phyloP scores from a whole-genome alignment of 1,284 basidiomycete genomes.

The Bondarzewia mesenterica region DNA sequence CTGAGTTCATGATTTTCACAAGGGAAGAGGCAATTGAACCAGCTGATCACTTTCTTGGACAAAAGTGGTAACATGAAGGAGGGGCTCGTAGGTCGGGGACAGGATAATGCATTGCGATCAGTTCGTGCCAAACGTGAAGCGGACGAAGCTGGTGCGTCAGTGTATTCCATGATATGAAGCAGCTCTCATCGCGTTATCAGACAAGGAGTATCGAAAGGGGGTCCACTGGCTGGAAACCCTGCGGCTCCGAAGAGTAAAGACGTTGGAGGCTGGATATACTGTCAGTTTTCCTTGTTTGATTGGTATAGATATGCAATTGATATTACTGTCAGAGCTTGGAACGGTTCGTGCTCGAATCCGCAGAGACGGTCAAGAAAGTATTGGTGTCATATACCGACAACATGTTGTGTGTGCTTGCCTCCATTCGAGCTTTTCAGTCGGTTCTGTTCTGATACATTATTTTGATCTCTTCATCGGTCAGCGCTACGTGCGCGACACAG shows the following conservation, averaged over 20 bases:
- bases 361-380: conserved; percentile 52
- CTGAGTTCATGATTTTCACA: conserved; percentile 6
- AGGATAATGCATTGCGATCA: conserved; percentile 60
- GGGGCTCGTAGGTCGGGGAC: conserved; percentile 36
- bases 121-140: conserved; percentile 84
- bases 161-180: not conserved
- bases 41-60: conserved; percentile 70
- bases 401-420: conserved; percentile 44
- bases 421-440: not conserved
- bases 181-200: conserved; percentile 28
- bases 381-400: conserved; percentile 74
- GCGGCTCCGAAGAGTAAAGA: conserved; percentile 74
- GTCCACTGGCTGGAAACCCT: conserved; percentile 94
- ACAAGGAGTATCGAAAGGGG: conserved; percentile 87
- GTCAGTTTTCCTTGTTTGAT: conserved; percentile 24
- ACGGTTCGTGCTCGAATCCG: conserved; percentile 71
- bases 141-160: conserved; percentile 75
- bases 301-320: not conserved
- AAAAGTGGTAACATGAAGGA: conserved; percentile 58
- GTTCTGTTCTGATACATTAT: not conserved
- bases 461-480: conserved; percentile 19
- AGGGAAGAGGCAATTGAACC: conserved; percentile 75
- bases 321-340: conserved; percentile 58
- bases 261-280: conserved; percentile 74
- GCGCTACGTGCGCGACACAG: conserved; percentile 63